phyloP scores from a whole-genome alignment of 2,329 filamentous ascomycete species.

The Ophiostoma pallidulum region DNA sequence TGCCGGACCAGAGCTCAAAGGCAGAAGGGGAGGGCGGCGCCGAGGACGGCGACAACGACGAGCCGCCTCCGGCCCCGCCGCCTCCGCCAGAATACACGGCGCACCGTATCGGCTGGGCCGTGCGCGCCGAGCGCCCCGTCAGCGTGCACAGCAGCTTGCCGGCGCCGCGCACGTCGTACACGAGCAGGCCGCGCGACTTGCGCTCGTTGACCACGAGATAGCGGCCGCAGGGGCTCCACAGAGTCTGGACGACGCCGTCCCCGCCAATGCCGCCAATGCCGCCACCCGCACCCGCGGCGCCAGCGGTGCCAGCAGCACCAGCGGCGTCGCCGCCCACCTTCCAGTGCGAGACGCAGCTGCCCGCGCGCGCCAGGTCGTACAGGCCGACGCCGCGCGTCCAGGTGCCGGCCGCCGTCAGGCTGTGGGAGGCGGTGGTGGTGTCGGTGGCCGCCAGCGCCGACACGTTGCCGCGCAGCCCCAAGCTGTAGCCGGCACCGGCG shows the following conservation, averaged over 20 bases:
- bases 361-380: conserved; percentile 49
- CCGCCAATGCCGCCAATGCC: conserved; percentile 33
- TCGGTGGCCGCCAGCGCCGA: conserved; percentile 35
- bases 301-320: no score
- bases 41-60: no score
- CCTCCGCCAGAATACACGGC: conserved; percentile 38
- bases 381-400: conserved; percentile 54
- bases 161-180: conserved; percentile 54
- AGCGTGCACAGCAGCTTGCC: conserved; percentile 47
- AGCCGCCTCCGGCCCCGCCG: no score
- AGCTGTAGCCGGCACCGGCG: conserved; percentile 48
- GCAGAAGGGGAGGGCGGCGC: no score
- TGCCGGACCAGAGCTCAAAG: conserved; percentile 57
- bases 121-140: conserved; percentile 37
- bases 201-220: conserved; percentile 56
- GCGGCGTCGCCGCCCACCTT: conserved; percentile 46
- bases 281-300: no score
- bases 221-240: conserved; percentile 54
- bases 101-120: conserved; percentile 47
- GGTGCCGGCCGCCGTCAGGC: conserved; percentile 50
- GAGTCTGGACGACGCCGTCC: conserved; percentile 50
- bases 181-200: conserved; percentile 42
- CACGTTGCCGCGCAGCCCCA: conserved; percentile 55
- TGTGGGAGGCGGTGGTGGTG: conserved; percentile 25
- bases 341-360: conserved; percentile 49